Evolutionary conservation across 108 stramenopile genomes (phyloP), one percentile per base, ranked within the genome.

Genomic region (Stephanodiscus minutulus): DNA sequence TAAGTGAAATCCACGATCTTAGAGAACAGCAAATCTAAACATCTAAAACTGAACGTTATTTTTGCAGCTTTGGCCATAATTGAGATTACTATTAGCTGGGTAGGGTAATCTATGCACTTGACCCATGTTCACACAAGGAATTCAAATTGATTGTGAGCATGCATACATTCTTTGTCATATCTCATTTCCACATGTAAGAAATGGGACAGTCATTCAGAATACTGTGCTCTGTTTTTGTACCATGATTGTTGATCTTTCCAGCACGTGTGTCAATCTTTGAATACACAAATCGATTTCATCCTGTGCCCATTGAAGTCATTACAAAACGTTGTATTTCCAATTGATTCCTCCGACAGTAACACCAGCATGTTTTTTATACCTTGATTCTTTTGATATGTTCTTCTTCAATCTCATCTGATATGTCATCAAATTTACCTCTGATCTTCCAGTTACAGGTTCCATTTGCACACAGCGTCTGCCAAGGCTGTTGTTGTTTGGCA

Each of bases 361-460:
- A 21, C 5, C 63, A 64, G 6, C 17, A 29, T 62, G n/a, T 20
- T 63, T 31, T 15, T 28, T 29, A 29, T 39, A 18, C 33, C 28
- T 61, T 18, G 57, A 41, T 58, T 62, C 11, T 59, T 13, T 62
- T 25, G 44, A 53, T 28, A 29, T 54, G 33, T 68, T 76, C 76
- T 28, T 75, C 33, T 41, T 73, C 58, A 57, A 83, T 64, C 68
- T 83, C 82, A 13, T 37, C 56, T 27, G 52, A 47, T 52, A 95
- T 78, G 68, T 95, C 81, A 76, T 95, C 93, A 64, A 82, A 89
- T 58, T 91, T 91, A 20, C 74, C 80, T 61, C 76, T 77, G 28
- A 87, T 72, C 55, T 89, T 95, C 93, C 93, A 95, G 35, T 82
- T 72, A 66, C 93, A 95, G 36, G 74, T 85, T 21, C 93, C 93